Evolutionary conservation across 2,329 filamentous ascomycete species (phyloP), one percentile per base, ranked within the genome.

Genomic region (Bipolaris zeicola): DNA sequence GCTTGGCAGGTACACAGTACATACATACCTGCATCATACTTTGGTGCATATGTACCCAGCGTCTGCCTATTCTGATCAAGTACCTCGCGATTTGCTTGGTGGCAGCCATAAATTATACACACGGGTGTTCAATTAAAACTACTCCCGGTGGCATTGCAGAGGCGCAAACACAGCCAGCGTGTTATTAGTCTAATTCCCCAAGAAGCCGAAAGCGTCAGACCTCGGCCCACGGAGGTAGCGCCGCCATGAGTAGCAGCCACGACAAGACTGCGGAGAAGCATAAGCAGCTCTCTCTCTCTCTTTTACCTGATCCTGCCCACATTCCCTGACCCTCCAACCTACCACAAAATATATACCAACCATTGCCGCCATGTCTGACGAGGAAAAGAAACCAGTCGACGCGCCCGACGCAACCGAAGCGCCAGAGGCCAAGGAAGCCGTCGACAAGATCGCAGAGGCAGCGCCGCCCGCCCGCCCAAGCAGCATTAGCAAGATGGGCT

Each of bases 301-400:
- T 57, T 52, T 52, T 50, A 41, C 50, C 39, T 49, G 37, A 49
- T 61, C 61, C 55, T 58, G 55, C 53, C 55, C 54, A 56, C 51
- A 48, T 37, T 58, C 61, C 57, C 64, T 38, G 64, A 44, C 37
- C 38, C 55, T 28, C 16, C 52, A 42, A 46, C 57, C 50, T 49
- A 36, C 36, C 26, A 33, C 13, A 20, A 31, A 55, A 57, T 34
- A 41, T 44, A 58, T 46, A 34, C 28, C 26, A 46, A 18, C 14
- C 56, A 37, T 10, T 41, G 4, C 53, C 37, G 56, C 50, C 28
- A 78, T 78, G 76, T 74, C 60, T 13, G 56, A 75, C 38, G 50
- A 53, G 37, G 51, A 57, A 46, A 65, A 65, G 13, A 65, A 65
- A 20, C 71, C 78, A 55, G 72, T 74, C 24, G 74, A 73, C 33